These are phyloP conservation scores for Alnus rubra DNA, from an alignment of 306 rosid species.

Conservation along the genomic window DNA sequence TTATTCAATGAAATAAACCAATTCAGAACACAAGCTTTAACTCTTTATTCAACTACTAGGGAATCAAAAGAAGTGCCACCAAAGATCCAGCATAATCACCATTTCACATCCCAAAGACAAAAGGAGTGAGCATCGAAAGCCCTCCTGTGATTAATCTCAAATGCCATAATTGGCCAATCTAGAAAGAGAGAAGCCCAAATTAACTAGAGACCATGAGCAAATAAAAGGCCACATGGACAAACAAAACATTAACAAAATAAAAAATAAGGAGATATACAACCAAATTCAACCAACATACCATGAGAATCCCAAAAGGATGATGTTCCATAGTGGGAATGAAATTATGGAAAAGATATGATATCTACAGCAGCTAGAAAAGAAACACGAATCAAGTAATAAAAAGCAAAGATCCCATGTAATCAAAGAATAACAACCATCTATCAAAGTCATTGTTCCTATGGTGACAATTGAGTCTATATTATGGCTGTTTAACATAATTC, in stretches of 20 bases:
- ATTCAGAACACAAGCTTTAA: neutral
- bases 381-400: neutral
- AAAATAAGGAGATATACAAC: neutral
- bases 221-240: neutral
- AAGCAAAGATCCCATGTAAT: neutral
- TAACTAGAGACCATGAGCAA: neutral
- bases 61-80: neutral
- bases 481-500: neutral
- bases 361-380: neutral
- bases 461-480: neutral
- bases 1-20: neutral
- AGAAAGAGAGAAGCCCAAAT: neutral
- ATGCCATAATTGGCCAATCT: neutral
- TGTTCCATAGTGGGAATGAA: neutral
- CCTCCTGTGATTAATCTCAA: too few relatives aligned
- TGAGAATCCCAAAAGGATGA: too few relatives aligned
- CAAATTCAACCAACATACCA: too few relatives aligned
- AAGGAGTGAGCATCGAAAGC: too few relatives aligned
- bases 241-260: neutral
- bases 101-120: too few relatives aligned
- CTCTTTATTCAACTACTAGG: too few relatives aligned
- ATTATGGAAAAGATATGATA: neutral
- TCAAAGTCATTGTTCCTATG: neutral
- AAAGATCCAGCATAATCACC: neutral
- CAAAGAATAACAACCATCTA: neutral